Conservation (phyloP, 495 filamentous ascomycete genomes). For the Gamarada debralockiae region DNA sequence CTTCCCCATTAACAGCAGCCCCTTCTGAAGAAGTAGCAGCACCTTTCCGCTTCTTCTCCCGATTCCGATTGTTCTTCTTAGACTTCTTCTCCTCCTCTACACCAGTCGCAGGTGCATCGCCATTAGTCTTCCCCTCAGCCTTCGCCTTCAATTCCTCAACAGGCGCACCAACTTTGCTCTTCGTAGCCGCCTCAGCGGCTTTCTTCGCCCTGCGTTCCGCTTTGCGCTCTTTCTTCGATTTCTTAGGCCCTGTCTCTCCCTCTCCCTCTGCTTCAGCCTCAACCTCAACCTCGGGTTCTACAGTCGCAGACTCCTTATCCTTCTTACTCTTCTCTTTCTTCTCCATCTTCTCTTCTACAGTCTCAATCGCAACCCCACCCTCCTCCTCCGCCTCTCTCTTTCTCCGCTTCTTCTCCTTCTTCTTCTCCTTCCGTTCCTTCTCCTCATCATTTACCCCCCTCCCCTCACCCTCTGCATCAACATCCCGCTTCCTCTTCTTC, state of each 20-base stretch:
- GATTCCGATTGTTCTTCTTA: constrained; percentile 25
- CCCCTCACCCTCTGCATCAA: constrained; percentile 31
- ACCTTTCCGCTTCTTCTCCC: constrained; percentile 26
- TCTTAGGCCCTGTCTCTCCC: constrained; percentile 24
- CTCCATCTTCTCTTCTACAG: constrained; percentile 17
- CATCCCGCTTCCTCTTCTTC: constrained; percentile 37
- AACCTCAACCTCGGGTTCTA: constrained; percentile 29
- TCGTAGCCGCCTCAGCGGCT: constrained; percentile 15
- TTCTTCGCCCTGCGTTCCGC: constrained; percentile 29
- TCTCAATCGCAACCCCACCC: constrained; percentile 40
- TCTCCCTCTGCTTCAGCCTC: constrained; percentile 36
- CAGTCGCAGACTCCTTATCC: constrained; percentile 28
- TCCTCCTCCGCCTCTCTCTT: constrained; percentile 14
- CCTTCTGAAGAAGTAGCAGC: constrained; percentile 17
- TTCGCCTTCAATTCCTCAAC: constrained; percentile 6
- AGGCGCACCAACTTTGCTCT: background rate
- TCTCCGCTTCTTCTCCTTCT: constrained; percentile 27
- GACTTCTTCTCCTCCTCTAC: constrained; percentile 13
- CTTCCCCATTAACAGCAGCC: background rate
- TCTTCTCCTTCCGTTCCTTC: constrained; percentile 16
- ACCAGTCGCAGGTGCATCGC: background rate
- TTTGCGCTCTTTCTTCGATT: constrained; percentile 30
- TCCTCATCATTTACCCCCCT: constrained; percentile 8
- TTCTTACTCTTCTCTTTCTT: constrained; percentile 26
- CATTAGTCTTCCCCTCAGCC: constrained; percentile 13